Conservation (phyloP, 257 asterid species). For the Ilex asprella region DNA sequence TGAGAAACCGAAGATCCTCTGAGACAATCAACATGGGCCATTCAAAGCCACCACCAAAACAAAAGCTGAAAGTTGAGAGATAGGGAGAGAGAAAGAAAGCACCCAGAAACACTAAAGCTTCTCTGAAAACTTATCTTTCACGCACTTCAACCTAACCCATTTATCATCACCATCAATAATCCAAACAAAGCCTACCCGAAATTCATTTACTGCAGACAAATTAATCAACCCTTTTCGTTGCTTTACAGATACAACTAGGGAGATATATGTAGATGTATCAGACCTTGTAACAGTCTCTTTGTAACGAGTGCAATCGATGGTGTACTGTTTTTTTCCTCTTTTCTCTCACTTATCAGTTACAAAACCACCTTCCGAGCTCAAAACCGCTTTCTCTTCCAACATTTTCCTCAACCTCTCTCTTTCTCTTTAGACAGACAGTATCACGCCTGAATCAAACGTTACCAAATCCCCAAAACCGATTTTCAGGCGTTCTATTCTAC, state of each 20-base stretch:
- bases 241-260: too few species aligned
- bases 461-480: slow-evolving; percentile 26
- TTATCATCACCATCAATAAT: slow-evolving; percentile 29
- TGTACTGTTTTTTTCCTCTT: background rate
- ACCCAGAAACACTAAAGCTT: slow-evolving; percentile 15
- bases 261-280: background rate
- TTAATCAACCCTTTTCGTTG: slow-evolving; percentile 15
- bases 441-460: slow-evolving; percentile 33
- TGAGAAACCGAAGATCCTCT: slow-evolving; percentile 23
- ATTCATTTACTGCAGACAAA: slow-evolving; percentile 30
- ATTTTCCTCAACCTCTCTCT: slow-evolving; percentile 10
- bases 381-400: background rate
- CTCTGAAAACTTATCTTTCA: slow-evolving; percentile 19
- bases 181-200: slow-evolving; percentile 30
- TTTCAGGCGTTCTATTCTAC: background rate
- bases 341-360: slow-evolving; percentile 75
- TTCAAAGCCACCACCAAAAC: slow-evolving; percentile 7
- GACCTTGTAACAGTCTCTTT: background rate
- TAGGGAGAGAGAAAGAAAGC: slow-evolving; percentile 1
- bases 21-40: slow-evolving; percentile 45
- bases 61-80: too few species aligned
- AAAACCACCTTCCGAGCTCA: slow-evolving; percentile 26
- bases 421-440: slow-evolving; percentile 1
- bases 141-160: slow-evolving; percentile 44
- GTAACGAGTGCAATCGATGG: slow-evolving; percentile 1